Percentiles rank a stretch among this genome's conserved stretches.
These are phyloP conservation scores for Helicocarpus griseus DNA, from an alignment of 2,329 filamentous ascomycete species.

Conservation along the genomic window DNA sequence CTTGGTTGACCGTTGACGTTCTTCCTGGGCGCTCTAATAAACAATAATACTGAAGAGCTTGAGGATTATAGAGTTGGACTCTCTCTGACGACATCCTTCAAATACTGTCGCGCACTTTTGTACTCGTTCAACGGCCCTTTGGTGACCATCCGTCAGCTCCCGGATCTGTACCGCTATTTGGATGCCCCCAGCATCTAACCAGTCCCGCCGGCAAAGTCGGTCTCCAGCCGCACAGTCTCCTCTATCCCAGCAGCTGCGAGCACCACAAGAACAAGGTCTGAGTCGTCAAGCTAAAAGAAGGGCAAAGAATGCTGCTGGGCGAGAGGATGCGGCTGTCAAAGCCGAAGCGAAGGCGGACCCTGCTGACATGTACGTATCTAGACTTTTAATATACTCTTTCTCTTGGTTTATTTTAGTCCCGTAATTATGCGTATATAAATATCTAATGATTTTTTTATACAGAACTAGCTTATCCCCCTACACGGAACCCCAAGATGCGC, in stretches of 20 bases:
- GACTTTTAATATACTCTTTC: not conserved
- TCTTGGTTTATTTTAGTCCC: not conserved
- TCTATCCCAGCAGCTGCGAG: conserved; percentile 18
- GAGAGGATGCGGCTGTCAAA: conserved; percentile 27
- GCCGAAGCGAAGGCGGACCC: conserved; percentile 21
- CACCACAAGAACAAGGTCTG: conserved; percentile 23
- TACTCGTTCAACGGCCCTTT: conserved; percentile 16
- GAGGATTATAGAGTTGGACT: not conserved
- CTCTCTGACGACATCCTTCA: not conserved
- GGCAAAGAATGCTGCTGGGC: conserved; percentile 26
- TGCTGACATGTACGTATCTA: conserved; percentile 27
- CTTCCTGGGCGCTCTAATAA: not conserved
- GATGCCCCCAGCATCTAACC: conserved; percentile 35
- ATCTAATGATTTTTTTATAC: conserved; percentile 9
- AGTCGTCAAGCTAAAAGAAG: conserved; percentile 31
- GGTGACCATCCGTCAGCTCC: conserved; percentile 18
- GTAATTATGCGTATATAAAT: not conserved
- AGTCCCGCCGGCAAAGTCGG: conserved; percentile 29
- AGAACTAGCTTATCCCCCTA: conserved; percentile 22
- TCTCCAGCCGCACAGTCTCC: conserved; percentile 24
- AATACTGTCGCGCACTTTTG: not conserved
- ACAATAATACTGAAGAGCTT: no score
- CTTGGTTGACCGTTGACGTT: not conserved
- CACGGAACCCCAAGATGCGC: conserved; percentile 21
- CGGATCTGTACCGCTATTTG: conserved; percentile 19